Evolutionary conservation across 1,284 basidiomycete genomes (phyloP).

Genomic region (Crucibulum parvulum): DNA sequence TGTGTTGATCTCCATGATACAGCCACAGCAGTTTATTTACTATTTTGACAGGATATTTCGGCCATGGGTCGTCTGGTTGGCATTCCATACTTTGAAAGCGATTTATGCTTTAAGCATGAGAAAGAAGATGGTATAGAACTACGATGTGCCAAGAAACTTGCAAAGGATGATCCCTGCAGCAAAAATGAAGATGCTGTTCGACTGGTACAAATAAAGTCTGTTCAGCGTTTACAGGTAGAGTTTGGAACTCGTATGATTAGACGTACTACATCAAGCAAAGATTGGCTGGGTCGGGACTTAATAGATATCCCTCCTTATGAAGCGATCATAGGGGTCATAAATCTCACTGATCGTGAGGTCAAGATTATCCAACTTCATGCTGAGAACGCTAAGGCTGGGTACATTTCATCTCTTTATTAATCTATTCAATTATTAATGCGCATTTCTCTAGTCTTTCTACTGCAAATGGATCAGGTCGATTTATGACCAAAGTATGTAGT

Average conservation of each 20-base stretch:
- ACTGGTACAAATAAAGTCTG: constrained; percentile 9
- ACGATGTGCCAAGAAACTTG: constrained; percentile 15
- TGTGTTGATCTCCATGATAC: constrained; percentile 10
- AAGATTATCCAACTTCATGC: constrained; percentile 19
- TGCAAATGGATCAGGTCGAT: no score
- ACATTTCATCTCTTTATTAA: constrained; percentile 3
- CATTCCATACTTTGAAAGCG: constrained; percentile 27
- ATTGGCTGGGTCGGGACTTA: constrained; percentile 16
- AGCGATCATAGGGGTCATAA: constrained; percentile 16
- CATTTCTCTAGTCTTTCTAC: not conserved
- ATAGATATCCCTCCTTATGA: constrained; percentile 24
- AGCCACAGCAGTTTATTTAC: not conserved
- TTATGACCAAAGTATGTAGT: constrained; percentile 12
- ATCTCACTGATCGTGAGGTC: constrained; percentile 23
- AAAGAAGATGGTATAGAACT: constrained; percentile 22
- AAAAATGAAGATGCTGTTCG: constrained; percentile 9
- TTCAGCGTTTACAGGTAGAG: constrained; percentile 19
- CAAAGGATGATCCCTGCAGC: constrained; percentile 10
- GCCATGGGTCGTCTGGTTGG: constrained; percentile 31
- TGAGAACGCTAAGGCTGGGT: constrained; percentile 23
- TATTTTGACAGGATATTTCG: constrained; percentile 30
- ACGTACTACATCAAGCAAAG: constrained; percentile 19
- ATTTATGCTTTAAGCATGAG: constrained; percentile 19
- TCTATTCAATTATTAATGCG: not conserved
- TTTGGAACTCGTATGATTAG: constrained; percentile 24